Percentiles rank a stretch among this genome's conserved stretches.
Evolutionary conservation across 768 basidiomycete species (phyloP).

Genomic region (Tulasnella calospora): DNA sequence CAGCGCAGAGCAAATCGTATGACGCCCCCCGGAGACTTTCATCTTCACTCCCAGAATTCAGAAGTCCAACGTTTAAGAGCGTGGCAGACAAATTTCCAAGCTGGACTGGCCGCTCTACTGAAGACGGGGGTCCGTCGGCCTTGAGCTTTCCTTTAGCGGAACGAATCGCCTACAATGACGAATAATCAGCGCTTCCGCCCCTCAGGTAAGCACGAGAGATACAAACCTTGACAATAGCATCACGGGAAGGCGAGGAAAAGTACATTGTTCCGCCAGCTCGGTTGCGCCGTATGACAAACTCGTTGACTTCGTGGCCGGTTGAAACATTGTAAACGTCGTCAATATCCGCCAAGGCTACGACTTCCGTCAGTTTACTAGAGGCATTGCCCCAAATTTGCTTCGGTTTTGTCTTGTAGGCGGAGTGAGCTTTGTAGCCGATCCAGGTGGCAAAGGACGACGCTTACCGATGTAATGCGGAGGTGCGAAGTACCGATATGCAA

Average conservation of each 20-base stretch:
- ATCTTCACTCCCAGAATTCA: constrained; percentile 68
- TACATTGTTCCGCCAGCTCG: constrained; percentile 68
- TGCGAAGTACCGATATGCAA: constrained; percentile 65
- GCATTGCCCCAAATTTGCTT: constrained; percentile 61
- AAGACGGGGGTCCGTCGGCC: constrained; percentile 43
- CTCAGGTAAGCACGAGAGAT: background rate
- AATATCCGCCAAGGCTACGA: constrained; percentile 72
- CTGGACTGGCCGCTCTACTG: constrained; percentile 60
- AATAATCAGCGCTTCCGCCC: background rate
- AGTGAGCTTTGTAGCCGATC: background rate
- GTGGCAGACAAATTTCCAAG: constrained; percentile 83
- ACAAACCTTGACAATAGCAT: constrained; percentile 65
- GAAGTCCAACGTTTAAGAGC: constrained; percentile 77
- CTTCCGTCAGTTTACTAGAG: constrained; percentile 73
- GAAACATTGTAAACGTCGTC: constrained; percentile 83
- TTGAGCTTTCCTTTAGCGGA: constrained; percentile 68
- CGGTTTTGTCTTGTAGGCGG: constrained; percentile 56
- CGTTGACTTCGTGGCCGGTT: constrained; percentile 62
- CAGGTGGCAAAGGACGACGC: constrained; percentile 31
- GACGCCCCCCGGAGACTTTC: constrained; percentile 74
- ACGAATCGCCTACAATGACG: constrained; percentile 54
- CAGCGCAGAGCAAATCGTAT: constrained; percentile 71
- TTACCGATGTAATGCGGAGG: constrained; percentile 69
- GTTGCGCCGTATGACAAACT: constrained; percentile 75
- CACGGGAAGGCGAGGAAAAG: constrained; percentile 66